phyloP scores from a whole-genome alignment of 805 yeast species.

The Candida gorgasii region DNA sequence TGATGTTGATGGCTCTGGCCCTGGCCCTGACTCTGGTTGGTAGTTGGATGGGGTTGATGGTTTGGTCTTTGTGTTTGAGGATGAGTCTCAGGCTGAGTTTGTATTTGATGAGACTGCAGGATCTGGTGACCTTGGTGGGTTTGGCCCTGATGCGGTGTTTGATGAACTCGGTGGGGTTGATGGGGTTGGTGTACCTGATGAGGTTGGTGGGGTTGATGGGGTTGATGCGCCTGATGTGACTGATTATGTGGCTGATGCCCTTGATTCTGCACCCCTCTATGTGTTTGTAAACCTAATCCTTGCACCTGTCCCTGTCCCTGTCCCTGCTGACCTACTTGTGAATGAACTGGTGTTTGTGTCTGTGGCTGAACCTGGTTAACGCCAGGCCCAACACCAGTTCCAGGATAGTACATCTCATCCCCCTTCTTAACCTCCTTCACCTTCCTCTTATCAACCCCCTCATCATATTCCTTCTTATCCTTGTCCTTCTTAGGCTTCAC shows the following conservation, averaged over 20 bases:
- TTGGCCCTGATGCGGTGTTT: background rate
- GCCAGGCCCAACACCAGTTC: no score
- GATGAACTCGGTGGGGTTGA: no score
- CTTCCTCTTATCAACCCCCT: background rate
- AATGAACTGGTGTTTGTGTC: background rate
- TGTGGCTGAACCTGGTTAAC: background rate
- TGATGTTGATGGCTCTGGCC: background rate
- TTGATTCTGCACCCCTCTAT: no score
- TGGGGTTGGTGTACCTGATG: no score
- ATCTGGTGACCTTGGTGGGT: no score
- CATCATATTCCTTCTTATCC: background rate
- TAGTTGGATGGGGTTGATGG: background rate
- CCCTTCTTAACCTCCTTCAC: background rate
- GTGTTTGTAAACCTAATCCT: no score
- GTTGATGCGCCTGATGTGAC: no score
- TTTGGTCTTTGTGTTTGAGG: slow-evolving; percentile 1
- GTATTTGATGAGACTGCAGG: background rate
- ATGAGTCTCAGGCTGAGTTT: background rate
- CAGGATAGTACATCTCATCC: no score
- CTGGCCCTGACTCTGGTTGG: background rate
- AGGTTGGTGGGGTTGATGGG: no score
- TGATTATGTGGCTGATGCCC: no score
- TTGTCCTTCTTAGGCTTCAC: slow-evolving; percentile 2
- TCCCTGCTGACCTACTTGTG: no score
- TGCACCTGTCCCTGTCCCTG: no score